Evolutionary conservation across 495 filamentous ascomycete genomes (phyloP).

Genomic region (Penicillium paradoxum): DNA sequence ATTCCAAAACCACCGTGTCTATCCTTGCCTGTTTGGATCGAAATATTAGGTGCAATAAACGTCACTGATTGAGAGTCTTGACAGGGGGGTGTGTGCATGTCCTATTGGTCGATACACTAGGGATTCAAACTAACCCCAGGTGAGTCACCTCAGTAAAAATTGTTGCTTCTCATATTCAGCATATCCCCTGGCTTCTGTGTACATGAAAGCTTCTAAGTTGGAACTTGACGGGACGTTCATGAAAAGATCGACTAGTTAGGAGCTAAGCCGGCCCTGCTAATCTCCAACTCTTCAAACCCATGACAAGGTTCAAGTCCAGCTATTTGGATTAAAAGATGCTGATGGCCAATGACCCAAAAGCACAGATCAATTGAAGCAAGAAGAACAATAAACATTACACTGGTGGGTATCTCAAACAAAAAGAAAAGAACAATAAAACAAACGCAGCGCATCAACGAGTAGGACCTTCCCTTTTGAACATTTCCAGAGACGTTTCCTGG

Average conservation of each 20-base stretch:
- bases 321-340: not conserved
- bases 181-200: not conserved
- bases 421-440: not conserved
- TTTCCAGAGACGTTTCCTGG: not conserved
- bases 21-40: not conserved
- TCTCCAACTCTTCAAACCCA: not conserved
- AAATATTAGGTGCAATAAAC: too few relatives aligned
- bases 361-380: not conserved
- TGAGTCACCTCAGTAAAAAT: not conserved
- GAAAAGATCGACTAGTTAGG: too few relatives aligned
- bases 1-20: too few relatives aligned
- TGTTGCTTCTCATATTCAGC: not conserved
- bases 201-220: not conserved
- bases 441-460: not conserved
- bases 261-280: too few relatives aligned
- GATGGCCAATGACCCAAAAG: not conserved
- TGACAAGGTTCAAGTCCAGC: too few relatives aligned
- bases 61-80: too few relatives aligned
- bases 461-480: not conserved
- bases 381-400: not conserved
- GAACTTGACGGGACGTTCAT: not conserved
- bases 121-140: not conserved
- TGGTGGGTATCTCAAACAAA: constrained; percentile 10
- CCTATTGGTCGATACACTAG: not conserved
- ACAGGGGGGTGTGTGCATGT: not conserved